phyloP scores from a whole-genome alignment of 73 alveolate species.

The Urostyla sp. region DNA sequence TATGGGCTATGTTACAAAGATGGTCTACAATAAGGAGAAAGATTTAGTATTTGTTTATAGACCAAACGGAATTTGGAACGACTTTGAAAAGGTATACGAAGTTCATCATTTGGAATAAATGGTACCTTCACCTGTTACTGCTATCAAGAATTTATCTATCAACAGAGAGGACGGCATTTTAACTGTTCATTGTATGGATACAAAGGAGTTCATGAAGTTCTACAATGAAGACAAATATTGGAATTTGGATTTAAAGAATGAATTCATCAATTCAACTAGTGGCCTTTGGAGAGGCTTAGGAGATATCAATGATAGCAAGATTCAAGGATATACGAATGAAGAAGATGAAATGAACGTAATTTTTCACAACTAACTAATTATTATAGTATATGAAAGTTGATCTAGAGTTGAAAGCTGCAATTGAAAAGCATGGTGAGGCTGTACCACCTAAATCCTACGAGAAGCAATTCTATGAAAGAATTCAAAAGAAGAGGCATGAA shows the following conservation, averaged over 20 bases:
- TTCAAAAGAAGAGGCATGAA: slow-evolving; percentile 25
- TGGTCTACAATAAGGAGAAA: slow-evolving; percentile 81
- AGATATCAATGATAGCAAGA: slow-evolving; percentile 33
- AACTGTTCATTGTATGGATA: slow-evolving; percentile 71
- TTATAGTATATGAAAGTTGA: slow-evolving; percentile 17
- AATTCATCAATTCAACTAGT: slow-evolving; percentile 66
- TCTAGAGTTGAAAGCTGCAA: slow-evolving; percentile 59
- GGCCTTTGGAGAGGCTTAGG: slow-evolving; percentile 51
- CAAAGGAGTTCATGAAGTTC: slow-evolving; percentile 63
- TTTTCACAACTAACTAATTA: too few relatives aligned
- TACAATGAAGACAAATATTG: slow-evolving; percentile 80
- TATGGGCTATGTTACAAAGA: slow-evolving; percentile 72
- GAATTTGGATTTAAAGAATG: slow-evolving; percentile 75
- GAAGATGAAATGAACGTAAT: not conserved
- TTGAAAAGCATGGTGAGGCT: slow-evolving; percentile 60
- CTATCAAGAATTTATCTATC: slow-evolving; percentile 60
- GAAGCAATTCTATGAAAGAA: slow-evolving; percentile 24
- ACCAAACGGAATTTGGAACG: slow-evolving; percentile 72
- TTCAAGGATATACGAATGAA: slow-evolving; percentile 18
- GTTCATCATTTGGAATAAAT: slow-evolving; percentile 79
- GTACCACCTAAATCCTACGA: slow-evolving; percentile 37
- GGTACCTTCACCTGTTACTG: slow-evolving; percentile 72
- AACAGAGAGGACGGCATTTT: slow-evolving; percentile 74
- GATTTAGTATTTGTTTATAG: slow-evolving; percentile 85
- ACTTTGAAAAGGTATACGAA: slow-evolving; percentile 80